phyloP scores from a whole-genome alignment of 2,329 filamentous ascomycete genomes.

The Zymoseptoria passerinii region DNA sequence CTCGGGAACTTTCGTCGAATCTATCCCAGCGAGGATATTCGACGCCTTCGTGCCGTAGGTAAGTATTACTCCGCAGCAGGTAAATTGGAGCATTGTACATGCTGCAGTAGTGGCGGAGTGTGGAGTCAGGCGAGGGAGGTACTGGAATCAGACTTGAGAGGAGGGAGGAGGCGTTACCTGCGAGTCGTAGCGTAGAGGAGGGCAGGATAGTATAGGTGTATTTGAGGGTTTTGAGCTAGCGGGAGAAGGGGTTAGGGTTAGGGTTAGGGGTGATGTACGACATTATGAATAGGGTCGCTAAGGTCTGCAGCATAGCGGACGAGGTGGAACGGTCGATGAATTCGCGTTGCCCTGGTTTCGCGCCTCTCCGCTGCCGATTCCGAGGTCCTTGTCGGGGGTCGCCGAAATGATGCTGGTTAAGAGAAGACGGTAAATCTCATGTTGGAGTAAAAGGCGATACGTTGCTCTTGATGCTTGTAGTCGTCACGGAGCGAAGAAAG shows the following conservation, averaged over 20 bases:
- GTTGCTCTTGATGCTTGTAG: too few species aligned
- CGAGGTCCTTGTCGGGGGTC: too few species aligned
- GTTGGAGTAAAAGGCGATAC: too few species aligned
- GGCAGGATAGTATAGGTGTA: slow-evolving; percentile 17
- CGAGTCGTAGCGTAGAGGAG: slow-evolving; percentile 14
- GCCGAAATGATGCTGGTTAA: too few species aligned
- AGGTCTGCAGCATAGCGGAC: neutral
- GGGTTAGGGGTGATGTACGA: neutral
- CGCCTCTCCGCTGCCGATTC: too few species aligned
- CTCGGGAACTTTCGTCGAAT: neutral
- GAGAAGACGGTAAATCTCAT: too few species aligned
- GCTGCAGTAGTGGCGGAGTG: slow-evolving; percentile 14
- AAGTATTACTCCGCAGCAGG: slow-evolving; percentile 20
- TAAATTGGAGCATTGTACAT: slow-evolving; percentile 18
- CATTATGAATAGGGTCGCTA: neutral
- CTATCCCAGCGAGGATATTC: neutral
- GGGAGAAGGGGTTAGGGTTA: slow-evolving; percentile 14
- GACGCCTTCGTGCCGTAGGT: slow-evolving; percentile 3
- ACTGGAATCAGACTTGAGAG: slow-evolving; percentile 23
- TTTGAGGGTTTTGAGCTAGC: slow-evolving; percentile 13
- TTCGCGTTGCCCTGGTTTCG: too few species aligned
- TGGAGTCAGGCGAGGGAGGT: slow-evolving; percentile 18
- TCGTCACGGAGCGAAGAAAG: too few species aligned
- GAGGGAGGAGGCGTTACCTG: slow-evolving; percentile 19
- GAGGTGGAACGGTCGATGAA: neutral